Evolutionary conservation across 768 basidiomycete genomes (phyloP), one percentile per base, ranked within the genome.

Genomic region (Hortiboletus campestris): DNA sequence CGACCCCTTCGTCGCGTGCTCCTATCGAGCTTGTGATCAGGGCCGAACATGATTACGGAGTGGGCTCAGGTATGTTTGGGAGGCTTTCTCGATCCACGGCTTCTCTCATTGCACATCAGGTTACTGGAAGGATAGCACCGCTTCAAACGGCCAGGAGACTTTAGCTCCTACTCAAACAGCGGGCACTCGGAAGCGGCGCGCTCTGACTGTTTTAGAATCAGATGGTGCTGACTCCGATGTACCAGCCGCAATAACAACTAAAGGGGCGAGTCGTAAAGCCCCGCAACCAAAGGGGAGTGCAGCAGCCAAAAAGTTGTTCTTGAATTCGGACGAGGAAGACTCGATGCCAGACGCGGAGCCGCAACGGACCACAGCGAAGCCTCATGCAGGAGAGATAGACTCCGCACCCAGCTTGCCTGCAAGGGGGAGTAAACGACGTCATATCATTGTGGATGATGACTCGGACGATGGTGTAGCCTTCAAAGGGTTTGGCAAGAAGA

Each of bases 391-490:
- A 31, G 51, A 67, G 31, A 58, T 36, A 1, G 61, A 59, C 1
- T 1, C 46, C 5, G 43, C 29, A 29, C 51, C 49, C 28, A 49
- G 22, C 4, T 17, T 60, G 19, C 62, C 64, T 12, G 17, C 55
- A 12, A 62, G 52, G 38, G 56, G 41, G 13, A 60, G 45, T 35
- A 73, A 70, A 57, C 63, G 63, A 44, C 64, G 63, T 10, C 72
- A 75, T 32, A 68, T 78, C 12, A 69, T 84, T 35, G 72, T 78
- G 4, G 83, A 84, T 53, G 86, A 88, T 62, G 86, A 87, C 66
- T 87, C 85, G 11, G 88, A 89, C 62, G 84, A 89, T 54, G 87
- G 78, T 7, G 80, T 78, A 29, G 81, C 83, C n/a, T 89, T 89
- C 73, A 81, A 80, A 59, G 86, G 86, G 7, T 86, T 86, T 60